Conservation (phyloP, 2,329 filamentous ascomycete species). For the Zarea fungicola region DNA sequence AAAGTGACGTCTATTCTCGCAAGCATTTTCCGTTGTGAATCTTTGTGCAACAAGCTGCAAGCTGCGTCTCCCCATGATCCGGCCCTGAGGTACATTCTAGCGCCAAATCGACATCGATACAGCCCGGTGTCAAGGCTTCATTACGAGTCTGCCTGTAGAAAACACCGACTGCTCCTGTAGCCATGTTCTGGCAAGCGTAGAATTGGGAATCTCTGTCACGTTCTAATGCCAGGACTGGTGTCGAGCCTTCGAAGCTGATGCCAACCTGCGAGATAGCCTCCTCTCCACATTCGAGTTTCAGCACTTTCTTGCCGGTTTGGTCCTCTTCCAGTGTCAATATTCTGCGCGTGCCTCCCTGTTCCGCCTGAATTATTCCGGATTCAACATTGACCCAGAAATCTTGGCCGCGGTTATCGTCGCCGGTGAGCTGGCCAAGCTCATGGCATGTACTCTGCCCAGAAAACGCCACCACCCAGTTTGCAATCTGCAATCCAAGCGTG, state of each 20-base stretch:
- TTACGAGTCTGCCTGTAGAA: background rate
- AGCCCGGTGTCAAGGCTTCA: background rate
- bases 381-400: slow-evolving; percentile 1
- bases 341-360: background rate
- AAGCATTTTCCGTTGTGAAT: background rate
- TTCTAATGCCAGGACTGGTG: background rate
- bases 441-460: background rate
- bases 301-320: background rate
- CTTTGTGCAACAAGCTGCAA: background rate
- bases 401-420: background rate
- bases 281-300: slow-evolving; percentile 3
- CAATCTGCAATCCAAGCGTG: background rate
- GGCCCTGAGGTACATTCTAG: background rate
- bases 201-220: slow-evolving; percentile 1
- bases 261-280: background rate
- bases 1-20: background rate
- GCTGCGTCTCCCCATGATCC: background rate
- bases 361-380: background rate
- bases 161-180: background rate
- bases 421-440: background rate
- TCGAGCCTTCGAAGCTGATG: background rate
- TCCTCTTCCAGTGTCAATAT: background rate
- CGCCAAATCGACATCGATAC: background rate
- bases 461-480: background rate
- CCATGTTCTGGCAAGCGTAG: slow-evolving; percentile 5